phyloP scores from a whole-genome alignment of 2,329 filamentous ascomycete species.

The Aciculosporium take region DNA sequence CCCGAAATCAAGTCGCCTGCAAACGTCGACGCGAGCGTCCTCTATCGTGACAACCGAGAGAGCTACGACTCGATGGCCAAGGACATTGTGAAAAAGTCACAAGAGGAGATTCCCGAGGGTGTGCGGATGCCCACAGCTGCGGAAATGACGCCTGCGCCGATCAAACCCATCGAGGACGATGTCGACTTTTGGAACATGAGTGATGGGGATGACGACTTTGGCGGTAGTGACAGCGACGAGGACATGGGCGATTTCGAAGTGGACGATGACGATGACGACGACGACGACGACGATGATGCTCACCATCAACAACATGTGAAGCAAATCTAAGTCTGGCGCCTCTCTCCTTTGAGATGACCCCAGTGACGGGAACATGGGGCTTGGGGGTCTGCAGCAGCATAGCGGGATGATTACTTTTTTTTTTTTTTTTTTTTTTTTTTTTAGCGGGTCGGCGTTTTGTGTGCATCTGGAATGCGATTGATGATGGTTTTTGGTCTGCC shows the following conservation, averaged over 20 bases:
- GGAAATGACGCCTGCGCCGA: constrained; percentile 44
- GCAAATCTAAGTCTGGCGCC: not conserved
- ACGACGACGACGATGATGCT: constrained; percentile 4
- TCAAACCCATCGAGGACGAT: constrained; percentile 50
- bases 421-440: constrained; percentile 1
- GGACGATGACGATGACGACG: constrained; percentile 32
- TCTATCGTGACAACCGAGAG: constrained; percentile 60
- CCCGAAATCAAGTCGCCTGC: constrained; percentile 87
- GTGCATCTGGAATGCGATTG: not conserved
- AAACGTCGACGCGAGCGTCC: constrained; percentile 83
- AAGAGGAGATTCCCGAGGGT: constrained; percentile 62
- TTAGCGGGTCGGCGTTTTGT: too few relatives aligned
- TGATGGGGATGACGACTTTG: constrained; percentile 65
- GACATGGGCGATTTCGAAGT: constrained; percentile 47
- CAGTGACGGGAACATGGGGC: not conserved
- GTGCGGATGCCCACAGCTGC: constrained; percentile 71
- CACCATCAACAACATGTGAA: not conserved
- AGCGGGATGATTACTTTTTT: constrained; percentile 1
- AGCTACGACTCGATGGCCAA: constrained; percentile 57
- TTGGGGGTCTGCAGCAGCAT: constrained; percentile 5
- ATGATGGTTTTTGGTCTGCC: not conserved
- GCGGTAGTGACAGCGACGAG: constrained; percentile 55
- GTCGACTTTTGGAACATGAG: constrained; percentile 72
- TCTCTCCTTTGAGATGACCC: not conserved
- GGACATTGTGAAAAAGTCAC: constrained; percentile 57